Percentiles rank a stretch among this genome's conserved stretches.
phyloP scores from a whole-genome alignment of 1,139 yeast genomes.

The Maudiozyma humilis region DNA sequence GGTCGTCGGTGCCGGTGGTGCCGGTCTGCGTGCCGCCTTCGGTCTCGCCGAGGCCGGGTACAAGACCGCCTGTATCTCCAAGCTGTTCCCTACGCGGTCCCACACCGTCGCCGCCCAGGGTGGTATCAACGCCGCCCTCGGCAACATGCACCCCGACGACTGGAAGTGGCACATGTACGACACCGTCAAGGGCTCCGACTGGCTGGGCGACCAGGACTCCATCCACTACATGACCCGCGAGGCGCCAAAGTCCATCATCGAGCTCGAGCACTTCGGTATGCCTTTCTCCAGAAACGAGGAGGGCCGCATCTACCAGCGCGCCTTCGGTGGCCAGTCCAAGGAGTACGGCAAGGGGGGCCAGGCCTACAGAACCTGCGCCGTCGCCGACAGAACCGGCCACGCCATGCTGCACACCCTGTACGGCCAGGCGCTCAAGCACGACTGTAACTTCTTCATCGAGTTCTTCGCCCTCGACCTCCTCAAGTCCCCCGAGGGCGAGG shows the following conservation, averaged over 20 bases:
- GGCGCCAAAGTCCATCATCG: constrained; percentile 93
- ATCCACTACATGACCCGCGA: constrained; percentile 98
- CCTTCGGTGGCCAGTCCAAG: constrained; percentile 95
- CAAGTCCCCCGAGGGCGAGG: constrained; percentile 83
- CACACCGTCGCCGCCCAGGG: constrained; percentile 99
- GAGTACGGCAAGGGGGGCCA: constrained; percentile 98
- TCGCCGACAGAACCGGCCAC: constrained; percentile 98
- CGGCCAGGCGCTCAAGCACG: constrained; percentile 94
- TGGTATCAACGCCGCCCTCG: constrained; percentile 97
- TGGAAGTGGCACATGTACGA: constrained; percentile 99
- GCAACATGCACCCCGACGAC: constrained; percentile 93
- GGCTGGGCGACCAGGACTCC: constrained; percentile 99
- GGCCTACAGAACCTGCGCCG: constrained; percentile 98
- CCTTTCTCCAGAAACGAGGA: constrained; percentile 97
- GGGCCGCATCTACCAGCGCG: constrained; percentile 96
- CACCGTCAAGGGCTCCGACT: constrained; percentile 98
- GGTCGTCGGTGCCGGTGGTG: constrained; percentile 99
- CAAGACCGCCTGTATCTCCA: constrained; percentile 95
- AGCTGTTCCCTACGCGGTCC: constrained; percentile 95
- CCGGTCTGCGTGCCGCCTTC: constrained; percentile 96
- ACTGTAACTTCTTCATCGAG: constrained; percentile 96
- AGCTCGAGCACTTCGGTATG: constrained; percentile 95
- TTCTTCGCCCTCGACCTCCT: constrained; percentile 91
- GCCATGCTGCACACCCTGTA: constrained; percentile 91
- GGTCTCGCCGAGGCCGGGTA: constrained; percentile 96